Evolutionary conservation across 352 stramenopile species (phyloP).

Genomic region (Pythium rhizo-oryzae): DNA sequence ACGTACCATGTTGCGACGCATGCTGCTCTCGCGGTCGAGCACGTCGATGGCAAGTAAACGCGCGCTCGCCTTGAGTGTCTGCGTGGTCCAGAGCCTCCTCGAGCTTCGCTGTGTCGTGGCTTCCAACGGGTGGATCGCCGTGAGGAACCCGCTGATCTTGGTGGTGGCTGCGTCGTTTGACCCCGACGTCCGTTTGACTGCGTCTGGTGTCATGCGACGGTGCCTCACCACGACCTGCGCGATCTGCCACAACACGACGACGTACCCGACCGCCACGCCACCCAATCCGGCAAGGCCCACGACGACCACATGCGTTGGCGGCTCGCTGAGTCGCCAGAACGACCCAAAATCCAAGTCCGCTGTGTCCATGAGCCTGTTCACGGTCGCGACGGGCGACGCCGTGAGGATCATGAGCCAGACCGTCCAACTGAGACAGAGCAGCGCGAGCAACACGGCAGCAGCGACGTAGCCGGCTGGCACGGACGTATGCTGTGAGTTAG

Average conservation of each 20-base stretch:
- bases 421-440: constrained; percentile 29
- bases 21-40: too few relatives aligned
- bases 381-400: constrained; percentile 28
- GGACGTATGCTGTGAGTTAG: too few relatives aligned
- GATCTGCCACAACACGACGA: not conserved
- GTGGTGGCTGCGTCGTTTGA: too few relatives aligned
- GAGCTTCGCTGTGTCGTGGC: too few relatives aligned
- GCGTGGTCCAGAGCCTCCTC: constrained; percentile 6
- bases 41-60: too few relatives aligned
- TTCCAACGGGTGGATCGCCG: not conserved
- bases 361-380: constrained; percentile 44
- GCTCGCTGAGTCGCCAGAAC: constrained; percentile 45
- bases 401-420: constrained; percentile 40
- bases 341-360: constrained; percentile 34
- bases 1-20: too few relatives aligned
- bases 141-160: not conserved
- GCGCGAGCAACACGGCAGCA: not conserved
- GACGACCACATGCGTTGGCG: not conserved
- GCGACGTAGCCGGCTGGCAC: too few relatives aligned
- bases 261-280: not conserved
- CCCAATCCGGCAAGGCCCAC: not conserved
- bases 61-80: not conserved
- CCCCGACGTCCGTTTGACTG: too few relatives aligned
- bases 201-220: too few relatives aligned
- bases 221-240: too few relatives aligned